phyloP scores from a whole-genome alignment of 176 grass and related monocot species.

The Musa troglodytarum region DNA sequence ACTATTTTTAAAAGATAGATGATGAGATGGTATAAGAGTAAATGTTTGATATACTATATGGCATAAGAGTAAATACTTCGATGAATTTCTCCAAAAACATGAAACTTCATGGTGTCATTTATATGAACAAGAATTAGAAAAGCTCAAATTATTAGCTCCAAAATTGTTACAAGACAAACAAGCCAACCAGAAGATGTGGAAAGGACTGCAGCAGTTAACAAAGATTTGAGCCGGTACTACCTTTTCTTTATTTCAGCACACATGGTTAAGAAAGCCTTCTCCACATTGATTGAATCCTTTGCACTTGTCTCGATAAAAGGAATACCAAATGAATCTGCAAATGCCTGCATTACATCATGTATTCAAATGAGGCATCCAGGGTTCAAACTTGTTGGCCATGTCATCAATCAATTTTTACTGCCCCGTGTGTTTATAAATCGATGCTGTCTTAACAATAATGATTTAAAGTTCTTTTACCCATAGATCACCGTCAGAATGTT shows the following conservation, averaged over 20 bases:
- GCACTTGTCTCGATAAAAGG: constrained; percentile 81
- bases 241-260: constrained; percentile 88
- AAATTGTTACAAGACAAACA: not conserved
- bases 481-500: too few species aligned
- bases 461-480: too few species aligned
- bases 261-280: constrained; percentile 76
- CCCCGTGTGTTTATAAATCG: not conserved
- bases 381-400: not conserved
- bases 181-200: not conserved
- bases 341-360: constrained; percentile 44
- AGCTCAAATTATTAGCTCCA: not conserved
- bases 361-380: not conserved
- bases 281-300: constrained; percentile 82
- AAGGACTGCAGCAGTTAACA: not conserved
- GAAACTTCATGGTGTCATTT: too few species aligned
- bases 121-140: not conserved
- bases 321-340: constrained; percentile 60
- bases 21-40: too few species aligned
- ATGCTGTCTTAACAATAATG: not conserved
- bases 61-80: too few species aligned
- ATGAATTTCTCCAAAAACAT: too few species aligned
- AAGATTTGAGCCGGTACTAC: constrained; percentile 16
- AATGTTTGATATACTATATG: too few species aligned
- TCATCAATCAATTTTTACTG: not conserved
- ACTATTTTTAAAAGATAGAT: too few species aligned